These are phyloP conservation scores for Vararia minispora DNA, from an alignment of 768 basidiomycete species.

Conservation along the genomic window DNA sequence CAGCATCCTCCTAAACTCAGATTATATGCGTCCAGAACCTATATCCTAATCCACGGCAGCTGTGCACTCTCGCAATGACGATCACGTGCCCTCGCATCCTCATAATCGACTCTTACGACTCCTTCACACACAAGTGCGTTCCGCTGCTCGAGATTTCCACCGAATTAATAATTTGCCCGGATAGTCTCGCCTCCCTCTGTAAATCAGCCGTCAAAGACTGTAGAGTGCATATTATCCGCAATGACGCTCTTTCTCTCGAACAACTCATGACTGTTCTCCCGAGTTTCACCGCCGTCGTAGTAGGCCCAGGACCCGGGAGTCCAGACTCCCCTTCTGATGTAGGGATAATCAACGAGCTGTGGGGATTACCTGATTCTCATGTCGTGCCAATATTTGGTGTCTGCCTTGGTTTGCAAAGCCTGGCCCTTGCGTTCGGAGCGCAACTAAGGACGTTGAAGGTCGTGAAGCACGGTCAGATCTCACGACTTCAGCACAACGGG, in stretches of 20 bases:
- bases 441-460: conserved; percentile 42
- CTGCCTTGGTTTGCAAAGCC: conserved; percentile 73
- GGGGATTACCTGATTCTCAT: conserved; percentile 43
- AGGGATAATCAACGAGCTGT: conserved; percentile 59
- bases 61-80: conserved; percentile 19
- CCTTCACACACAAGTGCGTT: conserved; percentile 82
- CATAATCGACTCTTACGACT: conserved; percentile 77
- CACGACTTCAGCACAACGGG: conserved; percentile 45
- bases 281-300: conserved; percentile 56
- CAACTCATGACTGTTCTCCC: conserved; percentile 41
- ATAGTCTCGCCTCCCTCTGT: conserved; percentile 64
- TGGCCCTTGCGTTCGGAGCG: conserved; percentile 56
- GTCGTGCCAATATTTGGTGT: conserved; percentile 73
- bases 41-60: too few species aligned
- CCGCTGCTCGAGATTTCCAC: not conserved
- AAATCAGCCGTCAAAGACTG: conserved; percentile 50
- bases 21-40: too few species aligned
- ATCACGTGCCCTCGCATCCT: conserved; percentile 38
- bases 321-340: conserved; percentile 51
- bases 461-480: conserved; percentile 78
- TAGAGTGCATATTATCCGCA: conserved; percentile 60
- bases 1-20: too few species aligned
- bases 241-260: conserved; percentile 44
- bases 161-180: not conserved
- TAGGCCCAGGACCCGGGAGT: conserved; percentile 78